These are phyloP conservation scores for Xylariaceae sp. DNA, from an alignment of 2,329 filamentous ascomycete species.

Conservation along the genomic window DNA sequence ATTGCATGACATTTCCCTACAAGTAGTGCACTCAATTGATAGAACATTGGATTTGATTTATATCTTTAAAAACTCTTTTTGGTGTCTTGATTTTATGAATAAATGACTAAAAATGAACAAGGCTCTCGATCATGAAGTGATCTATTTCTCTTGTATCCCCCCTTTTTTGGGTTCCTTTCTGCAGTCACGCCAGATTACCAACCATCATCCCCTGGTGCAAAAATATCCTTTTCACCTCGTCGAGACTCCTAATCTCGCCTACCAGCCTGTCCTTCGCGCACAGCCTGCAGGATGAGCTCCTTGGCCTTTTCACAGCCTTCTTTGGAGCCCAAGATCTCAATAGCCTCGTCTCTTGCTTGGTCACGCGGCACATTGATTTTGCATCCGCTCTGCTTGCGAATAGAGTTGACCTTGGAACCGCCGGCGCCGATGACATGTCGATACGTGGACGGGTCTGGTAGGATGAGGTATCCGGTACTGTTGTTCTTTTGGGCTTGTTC, in stretches of 20 bases:
- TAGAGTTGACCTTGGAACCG: constrained; percentile 88
- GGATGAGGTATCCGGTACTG: constrained; percentile 81
- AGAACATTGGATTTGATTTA: too few species aligned
- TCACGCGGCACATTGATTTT: constrained; percentile 91
- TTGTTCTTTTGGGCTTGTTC: constrained; percentile 70
- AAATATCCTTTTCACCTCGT: background rate
- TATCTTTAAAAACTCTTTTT: background rate
- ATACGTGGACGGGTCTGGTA: constrained; percentile 88
- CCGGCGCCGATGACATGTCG: constrained; percentile 86
- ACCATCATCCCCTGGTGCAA: background rate
- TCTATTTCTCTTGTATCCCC: background rate
- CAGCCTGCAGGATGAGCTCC: constrained; percentile 84
- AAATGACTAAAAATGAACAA: background rate
- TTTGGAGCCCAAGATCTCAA: constrained; percentile 80
- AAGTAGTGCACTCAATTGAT: too few species aligned
- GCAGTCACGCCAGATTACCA: background rate
- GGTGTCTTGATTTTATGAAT: background rate
- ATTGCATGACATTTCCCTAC: too few species aligned
- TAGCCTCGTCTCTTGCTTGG: constrained; percentile 75
- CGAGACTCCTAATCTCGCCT: constrained; percentile 36
- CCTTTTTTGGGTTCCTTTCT: background rate
- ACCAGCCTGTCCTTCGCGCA: constrained; percentile 59
- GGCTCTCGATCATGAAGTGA: background rate
- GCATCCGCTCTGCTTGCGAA: constrained; percentile 89
- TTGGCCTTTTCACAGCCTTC: constrained; percentile 85